Percentiles rank a stretch among this genome's conserved stretches.
These are phyloP conservation scores for Meyerozyma elateridarum DNA, from an alignment of 1,139 yeast species.

Conservation along the genomic window DNA sequence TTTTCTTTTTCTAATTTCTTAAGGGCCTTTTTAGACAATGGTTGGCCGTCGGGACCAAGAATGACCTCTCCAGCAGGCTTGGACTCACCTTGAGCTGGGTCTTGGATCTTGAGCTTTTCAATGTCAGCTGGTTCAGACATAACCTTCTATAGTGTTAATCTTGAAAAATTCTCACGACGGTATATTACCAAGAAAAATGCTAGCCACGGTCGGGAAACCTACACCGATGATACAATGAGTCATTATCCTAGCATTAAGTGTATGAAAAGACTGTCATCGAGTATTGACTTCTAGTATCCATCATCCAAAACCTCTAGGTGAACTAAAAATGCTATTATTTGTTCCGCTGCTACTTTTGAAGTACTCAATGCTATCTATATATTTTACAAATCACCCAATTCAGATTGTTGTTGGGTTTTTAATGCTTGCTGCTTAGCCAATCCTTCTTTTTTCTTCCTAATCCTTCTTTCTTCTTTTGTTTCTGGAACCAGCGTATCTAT, in stretches of 20 bases:
- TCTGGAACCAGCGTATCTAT: slow-evolving; percentile 13
- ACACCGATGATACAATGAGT: too few relatives aligned
- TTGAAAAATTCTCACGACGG: slow-evolving; percentile 2
- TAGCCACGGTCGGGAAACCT: too few relatives aligned
- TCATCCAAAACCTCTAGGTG: too few relatives aligned
- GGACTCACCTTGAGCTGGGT: slow-evolving; percentile 16
- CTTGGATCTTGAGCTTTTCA: slow-evolving; percentile 29
- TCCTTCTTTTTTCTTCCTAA: slow-evolving; percentile 59
- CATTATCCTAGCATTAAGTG: too few relatives aligned
- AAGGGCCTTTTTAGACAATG: slow-evolving; percentile 89
- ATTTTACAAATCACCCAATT: too few relatives aligned
- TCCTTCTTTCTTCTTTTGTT: slow-evolving; percentile 52
- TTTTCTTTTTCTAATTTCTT: slow-evolving; percentile 91
- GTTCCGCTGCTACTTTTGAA: slow-evolving; percentile 12
- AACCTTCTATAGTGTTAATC: too few relatives aligned
- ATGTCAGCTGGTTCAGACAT: slow-evolving; percentile 35
- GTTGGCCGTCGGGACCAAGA: slow-evolving; percentile 83
- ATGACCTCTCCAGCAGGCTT: slow-evolving; percentile 28
- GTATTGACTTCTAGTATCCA: too few relatives aligned
- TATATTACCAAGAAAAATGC: too few relatives aligned
- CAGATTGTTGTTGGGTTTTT: slow-evolving; percentile 16
- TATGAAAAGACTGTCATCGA: too few relatives aligned
- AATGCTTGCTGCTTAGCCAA: slow-evolving; percentile 38
- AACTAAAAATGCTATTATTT: too few relatives aligned
- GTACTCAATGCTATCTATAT: too few relatives aligned